These are phyloP conservation scores for Castanea mollissima DNA, from an alignment of 306 rosid genomes.

Conservation along the genomic window DNA sequence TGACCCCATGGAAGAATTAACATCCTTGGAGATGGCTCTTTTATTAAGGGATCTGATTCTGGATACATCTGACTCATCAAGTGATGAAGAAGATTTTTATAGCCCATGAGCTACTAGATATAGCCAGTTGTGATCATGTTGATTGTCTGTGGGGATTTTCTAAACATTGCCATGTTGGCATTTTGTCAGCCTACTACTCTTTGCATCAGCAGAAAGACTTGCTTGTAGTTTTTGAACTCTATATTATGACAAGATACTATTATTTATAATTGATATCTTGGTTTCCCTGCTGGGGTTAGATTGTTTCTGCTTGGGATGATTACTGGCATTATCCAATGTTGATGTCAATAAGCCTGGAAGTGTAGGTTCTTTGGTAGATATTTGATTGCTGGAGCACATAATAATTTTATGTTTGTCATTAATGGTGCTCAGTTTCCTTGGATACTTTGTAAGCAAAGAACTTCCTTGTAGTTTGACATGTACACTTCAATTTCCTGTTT, in stretches of 20 bases:
- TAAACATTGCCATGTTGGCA: constrained; percentile 11
- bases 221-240: constrained; percentile 14
- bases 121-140: constrained; percentile 8
- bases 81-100: constrained; percentile 37
- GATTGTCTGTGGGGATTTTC: background rate
- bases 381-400: background rate
- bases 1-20: constrained; percentile 11
- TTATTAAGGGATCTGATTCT: constrained; percentile 31
- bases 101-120: constrained; percentile 23
- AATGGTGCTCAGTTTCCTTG: background rate
- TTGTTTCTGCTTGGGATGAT: background rate
- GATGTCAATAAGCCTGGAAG: background rate
- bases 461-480: background rate
- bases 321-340: background rate
- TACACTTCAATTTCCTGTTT: background rate
- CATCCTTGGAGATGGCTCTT: constrained; percentile 30
- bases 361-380: background rate
- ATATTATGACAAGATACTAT: background rate
- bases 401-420: background rate
- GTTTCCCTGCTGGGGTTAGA: background rate
- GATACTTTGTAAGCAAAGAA: background rate
- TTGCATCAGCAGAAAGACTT: background rate
- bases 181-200: constrained; percentile 19
- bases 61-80: constrained; percentile 32
- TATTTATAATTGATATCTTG: constrained; percentile 1